Percentiles rank a stretch among this genome's conserved stretches.
Evolutionary conservation across 2,329 filamentous ascomycete genomes (phyloP).

Genomic region (Arthrinium phaeospermum): DNA sequence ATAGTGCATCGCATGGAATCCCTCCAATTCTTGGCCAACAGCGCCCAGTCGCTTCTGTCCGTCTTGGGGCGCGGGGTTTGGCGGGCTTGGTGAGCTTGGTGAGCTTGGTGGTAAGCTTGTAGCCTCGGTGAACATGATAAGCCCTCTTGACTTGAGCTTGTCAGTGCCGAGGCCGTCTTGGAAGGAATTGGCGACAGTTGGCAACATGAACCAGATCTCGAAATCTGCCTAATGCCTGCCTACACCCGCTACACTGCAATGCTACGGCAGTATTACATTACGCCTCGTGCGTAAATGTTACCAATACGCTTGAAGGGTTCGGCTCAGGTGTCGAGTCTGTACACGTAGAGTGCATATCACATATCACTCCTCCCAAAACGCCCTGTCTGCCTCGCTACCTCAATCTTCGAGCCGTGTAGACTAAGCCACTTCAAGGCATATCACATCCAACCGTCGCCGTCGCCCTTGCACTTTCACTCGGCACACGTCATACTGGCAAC

Average conservation of each 20-base stretch:
- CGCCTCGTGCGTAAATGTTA: neutral
- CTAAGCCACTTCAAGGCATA: slow-evolving; percentile 9
- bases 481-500: slow-evolving; percentile 6
- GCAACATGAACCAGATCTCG: neutral
- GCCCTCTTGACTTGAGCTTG: slow-evolving; percentile 9
- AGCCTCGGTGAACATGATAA: neutral
- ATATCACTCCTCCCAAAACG: neutral
- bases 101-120: neutral
- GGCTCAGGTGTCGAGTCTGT: neutral
- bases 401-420: neutral
- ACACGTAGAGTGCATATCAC: neutral
- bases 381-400: neutral
- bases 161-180: neutral
- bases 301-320: neutral
- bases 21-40: neutral
- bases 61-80: slow-evolving; percentile 7
- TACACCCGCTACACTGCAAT: neutral
- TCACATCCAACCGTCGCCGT: neutral
- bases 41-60: slow-evolving; percentile 9
- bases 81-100: neutral
- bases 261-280: neutral
- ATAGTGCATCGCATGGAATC: slow-evolving; percentile 5
- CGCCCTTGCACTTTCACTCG: neutral
- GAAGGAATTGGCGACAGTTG: neutral
- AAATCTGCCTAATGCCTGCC: neutral